These are phyloP conservation scores for Aspergillus japonicus DNA, from an alignment of 2,329 filamentous ascomycete species.

Conservation along the genomic window DNA sequence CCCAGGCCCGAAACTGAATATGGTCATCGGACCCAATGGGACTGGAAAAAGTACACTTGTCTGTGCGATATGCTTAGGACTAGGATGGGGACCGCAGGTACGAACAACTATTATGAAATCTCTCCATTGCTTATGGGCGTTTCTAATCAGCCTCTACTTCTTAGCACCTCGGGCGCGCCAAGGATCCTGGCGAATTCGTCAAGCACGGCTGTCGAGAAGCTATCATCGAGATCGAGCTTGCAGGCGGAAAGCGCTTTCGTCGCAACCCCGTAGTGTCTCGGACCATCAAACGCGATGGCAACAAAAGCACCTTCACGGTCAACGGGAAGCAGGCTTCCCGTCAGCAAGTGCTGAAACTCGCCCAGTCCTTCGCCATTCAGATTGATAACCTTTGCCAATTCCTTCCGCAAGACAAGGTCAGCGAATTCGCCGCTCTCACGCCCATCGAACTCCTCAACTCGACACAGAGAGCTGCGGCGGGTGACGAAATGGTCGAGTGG, in stretches of 20 bases:
- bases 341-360: slow-evolving; percentile 66
- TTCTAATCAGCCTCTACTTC: background rate
- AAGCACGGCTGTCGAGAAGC: slow-evolving; percentile 81
- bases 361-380: slow-evolving; percentile 76
- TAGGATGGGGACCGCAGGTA: slow-evolving; percentile 74
- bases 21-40: slow-evolving; percentile 98
- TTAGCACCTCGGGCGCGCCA: slow-evolving; percentile 78
- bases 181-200: slow-evolving; percentile 82
- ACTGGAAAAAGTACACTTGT: slow-evolving; percentile 97
- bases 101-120: slow-evolving; percentile 14
- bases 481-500: slow-evolving; percentile 74
- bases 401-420: slow-evolving; percentile 90
- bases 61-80: slow-evolving; percentile 89
- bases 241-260: slow-evolving; percentile 55
- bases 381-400: slow-evolving; percentile 98
- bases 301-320: slow-evolving; percentile 74
- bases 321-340: slow-evolving; percentile 63
- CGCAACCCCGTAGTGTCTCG: slow-evolving; percentile 73
- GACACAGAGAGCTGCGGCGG: slow-evolving; percentile 84
- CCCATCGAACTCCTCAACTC: slow-evolving; percentile 79
- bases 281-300: slow-evolving; percentile 77
- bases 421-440: slow-evolving; percentile 83
- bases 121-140: background rate
- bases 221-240: slow-evolving; percentile 86
- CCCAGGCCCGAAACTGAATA: slow-evolving; percentile 89